A percentile compares a stretch with the other conserved stretches of the same genome.
Conservation (phyloP, 2,329 filamentous ascomycete genomes). For the Fusarium miscanthi region DNA sequence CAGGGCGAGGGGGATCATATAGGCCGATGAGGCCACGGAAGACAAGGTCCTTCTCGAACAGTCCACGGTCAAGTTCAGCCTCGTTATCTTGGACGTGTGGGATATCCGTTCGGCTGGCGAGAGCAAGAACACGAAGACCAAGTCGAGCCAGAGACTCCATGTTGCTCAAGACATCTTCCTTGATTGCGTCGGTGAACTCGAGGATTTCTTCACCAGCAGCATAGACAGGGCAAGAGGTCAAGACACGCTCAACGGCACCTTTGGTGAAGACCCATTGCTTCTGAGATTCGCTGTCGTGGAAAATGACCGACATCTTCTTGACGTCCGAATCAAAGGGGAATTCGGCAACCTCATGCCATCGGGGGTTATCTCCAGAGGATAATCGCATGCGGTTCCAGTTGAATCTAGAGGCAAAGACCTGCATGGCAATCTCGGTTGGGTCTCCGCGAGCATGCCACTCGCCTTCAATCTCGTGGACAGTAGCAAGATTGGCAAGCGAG, state of each 20-base stretch:
- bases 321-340: conserved; percentile 80
- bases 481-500: conserved; percentile 73
- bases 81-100: conserved; percentile 49
- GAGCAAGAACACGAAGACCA: conserved; percentile 75
- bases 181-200: conserved; percentile 63
- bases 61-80: conserved; percentile 61
- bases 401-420: conserved; percentile 78
- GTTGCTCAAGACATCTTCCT: conserved; percentile 69
- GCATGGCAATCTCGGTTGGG: conserved; percentile 76
- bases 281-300: conserved; percentile 55
- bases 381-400: conserved; percentile 68
- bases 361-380: conserved; percentile 59
- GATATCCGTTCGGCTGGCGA: conserved; percentile 66
- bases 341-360: conserved; percentile 71
- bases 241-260: conserved; percentile 76
- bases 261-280: conserved; percentile 68
- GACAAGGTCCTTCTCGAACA: conserved; percentile 69
- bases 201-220: conserved; percentile 56
- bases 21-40: conserved; percentile 78
- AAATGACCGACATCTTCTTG: conserved; percentile 82
- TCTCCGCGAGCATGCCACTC: conserved; percentile 74
- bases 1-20: conserved; percentile 77
- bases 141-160: conserved; percentile 75
- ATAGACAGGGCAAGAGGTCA: conserved; percentile 69
- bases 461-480: conserved; percentile 64